Base-by-base conservation (phyloP, 371 early-diverging fungal species). In the Thermomucor indicae-seudaticae region DNA sequence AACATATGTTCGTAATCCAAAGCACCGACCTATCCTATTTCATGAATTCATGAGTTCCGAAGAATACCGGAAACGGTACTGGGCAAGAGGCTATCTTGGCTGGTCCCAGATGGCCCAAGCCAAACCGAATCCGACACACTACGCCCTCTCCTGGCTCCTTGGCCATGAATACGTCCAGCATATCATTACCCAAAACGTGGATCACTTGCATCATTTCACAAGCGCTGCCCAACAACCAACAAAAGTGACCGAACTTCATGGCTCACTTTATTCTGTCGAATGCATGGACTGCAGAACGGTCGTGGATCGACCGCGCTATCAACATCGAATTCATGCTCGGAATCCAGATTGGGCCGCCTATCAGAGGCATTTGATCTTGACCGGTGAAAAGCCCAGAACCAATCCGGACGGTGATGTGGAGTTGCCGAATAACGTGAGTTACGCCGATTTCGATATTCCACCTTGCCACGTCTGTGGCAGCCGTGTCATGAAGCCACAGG, bases 351-450 rank as follows among this genome's bases (percentile, higher is more conserved):
- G 89, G 90, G 69, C 68, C 3, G 37, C 37, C 16, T 37, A 37
- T 19, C 37, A 37, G 10, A 14, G 11, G 4, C 14, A 3, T 5
- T 10, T 37, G 38, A 12, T 65, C 66, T 40, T 48, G 53, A 45
- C 53, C 2, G 63, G 55, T 8, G 59, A 67, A 11, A 67, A 66
- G 44, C 74, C 79, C 0, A 64, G 69, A 16, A 78, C 84, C 25
- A 86, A 88, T 39, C 94, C 96, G 7, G 96, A 96, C 62, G 95
- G 95, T 29, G 95, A 96, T 64, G 85, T 89, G 0, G 90, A 92
- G 14, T 57, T 89, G 46, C 79, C 84, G 6, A 49, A 50, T 1
- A 57, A 62, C 12, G 60, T 79, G 25, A 66, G 74, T 6, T 92
- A 88, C 58, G 65, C 68, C 23, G 54, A 72, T 23, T 94, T 93